Base-by-base conservation (phyloP, 768 basidiomycete species). In the Boletus coccyginus region DNA sequence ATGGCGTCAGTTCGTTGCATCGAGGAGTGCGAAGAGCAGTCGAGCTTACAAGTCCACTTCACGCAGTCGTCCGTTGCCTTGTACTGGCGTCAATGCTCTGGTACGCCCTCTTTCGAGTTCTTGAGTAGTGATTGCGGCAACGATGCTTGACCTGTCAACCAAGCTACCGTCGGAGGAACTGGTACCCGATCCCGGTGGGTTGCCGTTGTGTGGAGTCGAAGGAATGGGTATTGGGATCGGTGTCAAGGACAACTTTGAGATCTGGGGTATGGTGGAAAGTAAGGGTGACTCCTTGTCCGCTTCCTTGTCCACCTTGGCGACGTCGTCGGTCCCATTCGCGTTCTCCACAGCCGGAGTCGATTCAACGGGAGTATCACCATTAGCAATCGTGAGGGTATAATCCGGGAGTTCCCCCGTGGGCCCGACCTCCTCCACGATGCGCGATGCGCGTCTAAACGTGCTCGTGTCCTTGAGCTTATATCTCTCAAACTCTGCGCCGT, bases 131-230 rank as follows among this genome's bases (percentile, higher is more conserved):
- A 77, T 55, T 45, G 67, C 70, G 0, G 69, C 67, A 10, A 63
- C 67, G 13, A 77, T 55, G 40, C 68, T 17, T 0, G 67, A 50
- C 45, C 60, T 75, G 46, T 75, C 75, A 2, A 73, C 72, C 35
- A 78, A 73, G 43, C 80, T 80, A 4, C 78, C 77, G n/a, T 78
- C 77, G 16, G 79, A 81, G 3, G 79, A 83, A 27, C 74, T 81
- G 8, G 77, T 74, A 7, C 75, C 73, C 3, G 79, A 79, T 13
- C 72, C 74, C 3, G 74, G 42, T 0, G 43, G 32, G 35, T 57
- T 60, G 3, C 48, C 53, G 12, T 52, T 59, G 1, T 35, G 52
- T 7, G 55, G 35, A 5, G 33, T 29, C 3, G 52, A 32, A 17
- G 53, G 50, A 38, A 56, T 57, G 3, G 57, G 49, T 60, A 57